Percentiles rank a stretch among this genome's conserved stretches.
These are phyloP conservation scores for Blastobotrys raffinosifermentans DNA, from an alignment of 1,139 yeast species.

Conservation along the genomic window DNA sequence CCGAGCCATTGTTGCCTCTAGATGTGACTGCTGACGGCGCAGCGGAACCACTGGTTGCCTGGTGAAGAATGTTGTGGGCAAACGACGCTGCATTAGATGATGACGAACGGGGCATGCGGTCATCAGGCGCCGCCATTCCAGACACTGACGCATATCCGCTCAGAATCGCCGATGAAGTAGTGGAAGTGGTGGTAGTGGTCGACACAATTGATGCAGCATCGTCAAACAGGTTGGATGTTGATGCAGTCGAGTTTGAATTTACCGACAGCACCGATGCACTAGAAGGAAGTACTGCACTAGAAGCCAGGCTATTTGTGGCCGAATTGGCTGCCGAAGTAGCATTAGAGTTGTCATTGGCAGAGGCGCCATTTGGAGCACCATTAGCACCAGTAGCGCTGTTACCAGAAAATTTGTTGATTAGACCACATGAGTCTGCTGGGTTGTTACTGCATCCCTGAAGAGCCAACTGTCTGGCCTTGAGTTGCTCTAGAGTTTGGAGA, in stretches of 20 bases:
- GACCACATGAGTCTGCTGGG: not conserved
- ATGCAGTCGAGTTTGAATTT: slow-evolving; percentile 10
- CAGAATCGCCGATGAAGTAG: slow-evolving; percentile 6
- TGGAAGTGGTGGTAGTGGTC: slow-evolving; percentile 7
- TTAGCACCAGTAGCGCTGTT: slow-evolving; percentile 1
- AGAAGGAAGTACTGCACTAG: slow-evolving; percentile 6
- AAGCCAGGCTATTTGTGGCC: slow-evolving; percentile 5
- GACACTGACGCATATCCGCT: slow-evolving; percentile 1
- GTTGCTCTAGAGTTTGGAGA: slow-evolving; percentile 30
- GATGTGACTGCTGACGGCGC: slow-evolving; percentile 12
- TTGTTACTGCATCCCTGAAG: not conserved
- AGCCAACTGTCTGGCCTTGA: slow-evolving; percentile 1
- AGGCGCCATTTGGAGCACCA: not conserved
- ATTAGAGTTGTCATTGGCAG: not conserved
- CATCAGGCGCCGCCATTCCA: slow-evolving; percentile 2
- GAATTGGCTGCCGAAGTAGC: not conserved
- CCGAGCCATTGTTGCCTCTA: not conserved
- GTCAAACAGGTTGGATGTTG: slow-evolving; percentile 11
- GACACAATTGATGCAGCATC: slow-evolving; percentile 10
- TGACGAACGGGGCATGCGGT: slow-evolving; percentile 11
- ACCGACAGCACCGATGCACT: slow-evolving; percentile 11
- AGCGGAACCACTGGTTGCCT: too few species aligned
- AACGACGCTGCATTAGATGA: slow-evolving; percentile 17
- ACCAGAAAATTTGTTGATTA: not conserved
- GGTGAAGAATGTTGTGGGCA: slow-evolving; percentile 18